phyloP scores from a whole-genome alignment of 2,329 filamentous ascomycete genomes.

The Pseudocercospora vitis region DNA sequence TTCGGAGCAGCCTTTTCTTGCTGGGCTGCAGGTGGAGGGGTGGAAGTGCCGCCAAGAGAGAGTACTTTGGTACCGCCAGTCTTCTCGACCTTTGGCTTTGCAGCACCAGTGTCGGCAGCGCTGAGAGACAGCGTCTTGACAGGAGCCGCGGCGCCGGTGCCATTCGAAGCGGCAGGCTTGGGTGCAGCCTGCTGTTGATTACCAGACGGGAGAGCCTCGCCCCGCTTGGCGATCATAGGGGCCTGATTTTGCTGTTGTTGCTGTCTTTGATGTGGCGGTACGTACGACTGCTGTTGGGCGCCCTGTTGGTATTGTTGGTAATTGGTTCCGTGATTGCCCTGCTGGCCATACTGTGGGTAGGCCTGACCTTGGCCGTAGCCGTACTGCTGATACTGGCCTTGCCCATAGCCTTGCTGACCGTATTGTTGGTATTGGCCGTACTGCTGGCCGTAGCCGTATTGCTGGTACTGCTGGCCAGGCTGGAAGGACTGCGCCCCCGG shows the following conservation, averaged over 20 bases:
- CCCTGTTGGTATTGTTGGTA: conserved; percentile 52
- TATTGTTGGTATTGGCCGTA: conserved; percentile 32
- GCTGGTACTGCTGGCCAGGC: conserved; percentile 35
- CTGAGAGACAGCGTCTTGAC: conserved; percentile 63
- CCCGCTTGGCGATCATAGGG: conserved; percentile 65
- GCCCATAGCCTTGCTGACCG: conserved; percentile 41
- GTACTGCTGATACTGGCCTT: conserved; percentile 37
- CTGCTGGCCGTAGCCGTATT: conserved; percentile 43
- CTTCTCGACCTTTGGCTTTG: conserved; percentile 57
- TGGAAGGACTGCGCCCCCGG: conserved; percentile 39
- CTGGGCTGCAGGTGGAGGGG: conserved; percentile 52
- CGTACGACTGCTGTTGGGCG: conserved; percentile 25
- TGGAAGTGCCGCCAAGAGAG: conserved; percentile 56
- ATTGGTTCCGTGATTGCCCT: conserved; percentile 46
- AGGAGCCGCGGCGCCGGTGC: conserved; percentile 48
- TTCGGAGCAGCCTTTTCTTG: conserved; percentile 42
- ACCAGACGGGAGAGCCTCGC: conserved; percentile 50
- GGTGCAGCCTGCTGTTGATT: conserved; percentile 49
- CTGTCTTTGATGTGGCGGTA: conserved; percentile 48
- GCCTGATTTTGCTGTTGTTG: conserved; percentile 52
- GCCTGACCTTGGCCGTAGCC: conserved; percentile 35
- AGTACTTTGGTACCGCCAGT: conserved; percentile 66
- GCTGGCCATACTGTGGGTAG: conserved; percentile 46
- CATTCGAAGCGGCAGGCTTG: conserved; percentile 52
- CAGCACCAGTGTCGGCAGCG: conserved; percentile 46